Evolutionary conservation across 495 filamentous ascomycete species (phyloP).

Genomic region (Achaetomiella virescens): DNA sequence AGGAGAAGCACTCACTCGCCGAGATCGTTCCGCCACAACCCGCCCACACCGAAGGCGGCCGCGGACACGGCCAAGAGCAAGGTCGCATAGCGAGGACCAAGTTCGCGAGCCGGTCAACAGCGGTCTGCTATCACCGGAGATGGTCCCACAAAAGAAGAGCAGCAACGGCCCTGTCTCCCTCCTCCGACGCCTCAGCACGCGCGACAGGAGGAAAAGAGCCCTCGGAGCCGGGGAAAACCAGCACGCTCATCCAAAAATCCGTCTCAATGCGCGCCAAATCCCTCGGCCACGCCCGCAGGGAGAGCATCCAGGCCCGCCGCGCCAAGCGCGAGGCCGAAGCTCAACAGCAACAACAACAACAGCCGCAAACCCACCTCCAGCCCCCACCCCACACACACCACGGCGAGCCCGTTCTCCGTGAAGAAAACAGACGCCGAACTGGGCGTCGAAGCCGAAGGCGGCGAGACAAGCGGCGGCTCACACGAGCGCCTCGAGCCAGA

Average conservation of each 20-base stretch:
- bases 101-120: slow-evolving; percentile 70
- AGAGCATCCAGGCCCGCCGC: slow-evolving; percentile 82
- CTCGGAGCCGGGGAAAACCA: slow-evolving; percentile 36
- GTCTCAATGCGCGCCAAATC: slow-evolving; percentile 76
- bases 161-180: slow-evolving; percentile 74
- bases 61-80: slow-evolving; percentile 73
- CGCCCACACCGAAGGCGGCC: slow-evolving; percentile 84
- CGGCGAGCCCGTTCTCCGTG: slow-evolving; percentile 61
- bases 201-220: slow-evolving; percentile 59
- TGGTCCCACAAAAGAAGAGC: slow-evolving; percentile 66
- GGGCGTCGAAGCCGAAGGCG: slow-evolving; percentile 26
- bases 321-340: slow-evolving; percentile 50
- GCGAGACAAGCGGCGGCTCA: slow-evolving; percentile 44
- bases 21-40: slow-evolving; percentile 75
- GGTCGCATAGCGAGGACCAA: slow-evolving; percentile 96
- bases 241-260: slow-evolving; percentile 34
- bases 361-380: background rate
- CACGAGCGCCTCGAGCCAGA: slow-evolving; percentile 44
- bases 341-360: slow-evolving; percentile 13
- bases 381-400: slow-evolving; percentile 25
- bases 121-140: slow-evolving; percentile 58
- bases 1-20: slow-evolving; percentile 42
- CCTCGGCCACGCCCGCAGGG: slow-evolving; percentile 79
- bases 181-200: slow-evolving; percentile 83
- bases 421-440: slow-evolving; percentile 68